Percentiles rank a stretch among this genome's conserved stretches.
Evolutionary conservation across 768 basidiomycete species (phyloP).

Genomic region (Suillus hirtellus): DNA sequence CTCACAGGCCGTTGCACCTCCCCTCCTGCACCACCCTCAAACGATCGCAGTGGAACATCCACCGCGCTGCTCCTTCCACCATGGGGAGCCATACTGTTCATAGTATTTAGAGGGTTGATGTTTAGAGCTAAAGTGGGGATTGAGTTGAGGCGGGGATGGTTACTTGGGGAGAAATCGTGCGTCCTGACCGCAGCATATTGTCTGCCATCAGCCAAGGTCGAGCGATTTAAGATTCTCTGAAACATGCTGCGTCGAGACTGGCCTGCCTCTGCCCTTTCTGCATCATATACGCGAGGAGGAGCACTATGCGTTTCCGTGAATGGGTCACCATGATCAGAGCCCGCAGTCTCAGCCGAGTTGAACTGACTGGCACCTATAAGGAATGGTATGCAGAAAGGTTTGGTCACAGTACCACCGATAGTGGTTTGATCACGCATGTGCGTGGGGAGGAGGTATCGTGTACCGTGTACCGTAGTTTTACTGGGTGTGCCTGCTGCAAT

Average conservation of each 20-base stretch:
- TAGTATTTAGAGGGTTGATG: background rate
- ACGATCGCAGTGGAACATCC: background rate
- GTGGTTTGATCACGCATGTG: slow-evolving; percentile 16
- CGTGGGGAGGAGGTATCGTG: slow-evolving; percentile 22
- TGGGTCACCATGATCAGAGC: slow-evolving; percentile 27
- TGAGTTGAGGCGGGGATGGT: background rate
- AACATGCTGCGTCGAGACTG: slow-evolving; percentile 4
- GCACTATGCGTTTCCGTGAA: slow-evolving; percentile 16
- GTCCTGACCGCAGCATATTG: slow-evolving; percentile 15
- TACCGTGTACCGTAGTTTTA: slow-evolving; percentile 31
- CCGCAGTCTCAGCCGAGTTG: slow-evolving; percentile 24
- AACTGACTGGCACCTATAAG: slow-evolving; percentile 22
- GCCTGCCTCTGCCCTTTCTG: background rate
- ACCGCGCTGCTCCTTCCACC: background rate
- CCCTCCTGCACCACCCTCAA: background rate
- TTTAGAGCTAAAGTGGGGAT: background rate
- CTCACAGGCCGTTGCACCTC: slow-evolving; percentile 2
- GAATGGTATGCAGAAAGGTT: slow-evolving; percentile 4
- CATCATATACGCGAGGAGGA: background rate
- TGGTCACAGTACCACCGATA: slow-evolving; percentile 5
- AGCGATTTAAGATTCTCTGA: background rate
- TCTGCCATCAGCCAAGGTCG: background rate
- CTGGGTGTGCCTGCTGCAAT: slow-evolving; percentile 28
- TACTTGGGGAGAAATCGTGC: background rate
- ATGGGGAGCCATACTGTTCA: background rate